Evolutionary conservation across 257 asterid species (phyloP).

Genomic region (Paraleonurus japonicus): DNA sequence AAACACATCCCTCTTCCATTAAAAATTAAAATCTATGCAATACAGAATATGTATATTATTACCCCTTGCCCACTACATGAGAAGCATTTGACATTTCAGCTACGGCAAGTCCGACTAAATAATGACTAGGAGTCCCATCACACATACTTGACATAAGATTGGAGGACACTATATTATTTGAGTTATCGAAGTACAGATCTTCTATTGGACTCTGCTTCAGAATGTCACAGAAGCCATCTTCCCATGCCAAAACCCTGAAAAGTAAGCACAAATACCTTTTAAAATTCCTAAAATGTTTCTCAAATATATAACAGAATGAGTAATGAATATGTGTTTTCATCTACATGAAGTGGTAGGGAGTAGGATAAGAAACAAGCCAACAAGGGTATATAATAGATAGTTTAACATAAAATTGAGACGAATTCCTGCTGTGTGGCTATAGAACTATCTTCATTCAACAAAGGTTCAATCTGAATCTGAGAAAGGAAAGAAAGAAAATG

Average conservation of each 20-base stretch:
- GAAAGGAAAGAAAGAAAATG: not conserved
- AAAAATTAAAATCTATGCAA: not conserved
- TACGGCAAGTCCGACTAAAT: conserved; percentile 51
- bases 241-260: conserved; percentile 85
- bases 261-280: conserved; percentile 20
- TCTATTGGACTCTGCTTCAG: conserved; percentile 36
- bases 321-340: not conserved
- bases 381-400: not conserved
- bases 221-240: conserved; percentile 67
- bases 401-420: not conserved
- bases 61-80: conserved; percentile 77
- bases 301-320: conserved; percentile 1
- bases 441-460: not conserved
- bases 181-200: conserved; percentile 29
- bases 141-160: conserved; percentile 30
- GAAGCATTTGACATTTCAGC: conserved; percentile 69
- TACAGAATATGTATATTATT: conserved; percentile 24
- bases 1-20: not conserved
- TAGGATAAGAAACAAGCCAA: not conserved
- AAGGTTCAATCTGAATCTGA: not conserved
- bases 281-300: not conserved
- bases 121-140: conserved; percentile 35
- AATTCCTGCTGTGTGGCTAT: not conserved
- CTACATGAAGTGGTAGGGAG: not conserved
- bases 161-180: conserved; percentile 37